Conservation (phyloP, 2,329 filamentous ascomycete genomes). For the Eutypa lata region DNA sequence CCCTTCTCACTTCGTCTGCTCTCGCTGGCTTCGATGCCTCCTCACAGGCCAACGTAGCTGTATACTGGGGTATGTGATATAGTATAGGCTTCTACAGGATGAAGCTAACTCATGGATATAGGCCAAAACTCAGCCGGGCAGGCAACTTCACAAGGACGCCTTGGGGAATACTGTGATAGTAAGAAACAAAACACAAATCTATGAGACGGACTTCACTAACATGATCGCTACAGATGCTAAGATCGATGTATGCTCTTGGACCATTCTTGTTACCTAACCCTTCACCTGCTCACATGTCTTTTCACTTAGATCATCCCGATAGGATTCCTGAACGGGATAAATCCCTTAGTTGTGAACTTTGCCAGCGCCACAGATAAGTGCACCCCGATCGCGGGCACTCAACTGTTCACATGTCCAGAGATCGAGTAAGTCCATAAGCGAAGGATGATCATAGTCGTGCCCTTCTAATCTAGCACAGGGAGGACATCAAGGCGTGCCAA, state of each 20-base stretch:
- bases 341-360: constrained; percentile 55
- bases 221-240: constrained; percentile 31
- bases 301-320: constrained; percentile 53
- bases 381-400: constrained; percentile 51
- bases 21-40: constrained; percentile 40
- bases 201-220: constrained; percentile 5
- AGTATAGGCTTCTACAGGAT: too few relatives aligned
- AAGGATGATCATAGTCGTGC: constrained; percentile 1
- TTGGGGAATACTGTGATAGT: constrained; percentile 57
- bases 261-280: too few relatives aligned
- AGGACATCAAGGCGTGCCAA: constrained; percentile 57
- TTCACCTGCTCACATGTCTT: neutral
- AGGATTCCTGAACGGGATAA: constrained; percentile 58
- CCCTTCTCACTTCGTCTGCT: constrained; percentile 2
- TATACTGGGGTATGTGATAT: constrained; percentile 21
- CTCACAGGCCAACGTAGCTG: constrained; percentile 44
- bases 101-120: neutral
- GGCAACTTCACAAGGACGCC: constrained; percentile 46
- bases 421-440: constrained; percentile 48
- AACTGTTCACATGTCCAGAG: constrained; percentile 55
- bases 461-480: constrained; percentile 18
- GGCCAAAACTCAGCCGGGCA: constrained; percentile 55
- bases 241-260: constrained; percentile 34
- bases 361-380: constrained; percentile 58
- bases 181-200: constrained; percentile 20